These are phyloP conservation scores for Cystofilobasidium capitatum DNA, from an alignment of 768 basidiomycete species.

Conservation along the genomic window DNA sequence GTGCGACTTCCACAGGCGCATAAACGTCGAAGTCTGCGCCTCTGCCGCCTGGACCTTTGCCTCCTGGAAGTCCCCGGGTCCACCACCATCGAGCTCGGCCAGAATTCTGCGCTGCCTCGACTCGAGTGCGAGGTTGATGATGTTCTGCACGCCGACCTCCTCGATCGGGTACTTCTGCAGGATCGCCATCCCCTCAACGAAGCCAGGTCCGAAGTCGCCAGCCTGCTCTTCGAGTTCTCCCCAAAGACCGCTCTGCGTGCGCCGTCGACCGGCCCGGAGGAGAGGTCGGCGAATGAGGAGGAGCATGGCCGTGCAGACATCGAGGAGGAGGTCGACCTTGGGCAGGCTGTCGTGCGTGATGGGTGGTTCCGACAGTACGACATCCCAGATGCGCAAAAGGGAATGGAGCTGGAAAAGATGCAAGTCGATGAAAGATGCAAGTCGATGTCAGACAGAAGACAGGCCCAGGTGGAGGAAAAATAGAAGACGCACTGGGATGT, in stretches of 20 bases:
- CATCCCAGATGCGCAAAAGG: conserved; percentile 34
- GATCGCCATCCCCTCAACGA: conserved; percentile 30
- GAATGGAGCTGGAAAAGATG: conserved; percentile 8
- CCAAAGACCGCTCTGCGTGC: conserved; percentile 32
- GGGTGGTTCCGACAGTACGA: conserved; percentile 31
- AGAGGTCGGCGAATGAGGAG: conserved; percentile 26
- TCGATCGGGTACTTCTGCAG: conserved; percentile 33
- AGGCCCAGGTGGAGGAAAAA: no score
- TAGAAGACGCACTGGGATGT: conserved; percentile 22
- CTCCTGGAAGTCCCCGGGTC: conserved; percentile 20
- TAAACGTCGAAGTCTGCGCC: neutral
- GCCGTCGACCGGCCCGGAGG: conserved; percentile 4
- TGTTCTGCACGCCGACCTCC: conserved; percentile 28
- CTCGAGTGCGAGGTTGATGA: conserved; percentile 25
- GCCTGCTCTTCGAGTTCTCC: conserved; percentile 27
- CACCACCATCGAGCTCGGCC: conserved; percentile 25
- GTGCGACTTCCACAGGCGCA: neutral
- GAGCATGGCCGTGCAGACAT: conserved; percentile 35
- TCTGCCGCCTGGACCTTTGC: neutral
- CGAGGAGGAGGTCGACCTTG: conserved; percentile 34
- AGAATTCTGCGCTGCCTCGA: conserved; percentile 24
- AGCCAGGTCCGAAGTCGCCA: conserved; percentile 25
- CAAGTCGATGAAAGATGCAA: neutral
- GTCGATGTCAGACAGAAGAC: neutral
- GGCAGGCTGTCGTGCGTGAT: conserved; percentile 22